Base-by-base conservation (phyloP, 1,284 basidiomycete genomes). In the Irpex lacteus region DNA sequence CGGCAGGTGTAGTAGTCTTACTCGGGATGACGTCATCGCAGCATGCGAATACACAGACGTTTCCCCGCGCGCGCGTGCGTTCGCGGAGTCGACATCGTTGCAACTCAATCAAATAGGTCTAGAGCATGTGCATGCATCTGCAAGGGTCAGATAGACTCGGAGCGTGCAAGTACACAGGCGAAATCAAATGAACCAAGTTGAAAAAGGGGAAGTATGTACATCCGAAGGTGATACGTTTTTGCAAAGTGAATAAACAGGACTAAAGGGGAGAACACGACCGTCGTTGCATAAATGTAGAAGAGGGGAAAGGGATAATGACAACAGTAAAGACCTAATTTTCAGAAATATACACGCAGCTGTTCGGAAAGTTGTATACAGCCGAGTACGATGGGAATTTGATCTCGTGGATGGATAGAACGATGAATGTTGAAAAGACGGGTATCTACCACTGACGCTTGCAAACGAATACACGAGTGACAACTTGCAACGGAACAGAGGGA, bases 21-120 rank as follows among this genome's bases (percentile, higher is more conserved):
- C 9, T 19, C 0, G 44, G 50, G 15, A 54, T 62, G 63, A 66
- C 65, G 65, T 66, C 65, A 66, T 11, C 52, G 40, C 50, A 44
- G 49, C 44, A 40, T 56, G 56, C 47, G 57, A 9, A 53, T n/a
- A 13, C 11, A 11, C 40, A 47, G 40, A 47, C 40, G 11, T n/a
- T 11, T 47, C 13, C 40, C n/a, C 40, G 40, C 40, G 40, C 40
- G 40, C 11, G 9, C 15, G n/a, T 3, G n/a, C 13, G n/a, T 13
- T 47, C 40, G 40, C 40, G 40, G 40, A 47, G 40, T n/a, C n/a
- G 4, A 47, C n/a, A n/a, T 34, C 4, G n/a, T 47, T 47, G n/a
- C n/a, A 47, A 11, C 40, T 11, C 13, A 47, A 47, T 47, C 40
- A 47, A 11, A n/a, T n/a, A 4, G 11, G 40, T 47, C n/a, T 47